phyloP scores from a whole-genome alignment of 2,329 filamentous ascomycete genomes.

The Dactylellina haptotyla region DNA sequence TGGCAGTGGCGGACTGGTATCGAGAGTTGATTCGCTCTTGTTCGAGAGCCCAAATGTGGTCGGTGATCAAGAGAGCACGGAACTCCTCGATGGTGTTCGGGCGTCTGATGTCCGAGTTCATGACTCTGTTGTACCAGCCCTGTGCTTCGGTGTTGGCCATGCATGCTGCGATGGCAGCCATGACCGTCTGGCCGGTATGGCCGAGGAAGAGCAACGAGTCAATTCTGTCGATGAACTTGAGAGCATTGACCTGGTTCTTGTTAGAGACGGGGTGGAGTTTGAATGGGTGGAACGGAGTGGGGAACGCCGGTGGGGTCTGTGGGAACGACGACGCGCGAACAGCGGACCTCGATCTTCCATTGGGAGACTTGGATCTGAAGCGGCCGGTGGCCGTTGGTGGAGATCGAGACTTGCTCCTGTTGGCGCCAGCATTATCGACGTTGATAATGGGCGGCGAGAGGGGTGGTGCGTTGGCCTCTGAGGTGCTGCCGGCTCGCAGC shows the following conservation, averaged over 20 bases:
- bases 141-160: constrained; percentile 52
- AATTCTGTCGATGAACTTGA: constrained; percentile 54
- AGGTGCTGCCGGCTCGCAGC: constrained; percentile 31
- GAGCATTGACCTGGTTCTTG: constrained; percentile 54
- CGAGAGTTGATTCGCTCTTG: constrained; percentile 41
- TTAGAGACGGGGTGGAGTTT: constrained; percentile 51
- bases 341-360: constrained; percentile 19
- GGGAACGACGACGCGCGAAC: constrained; percentile 48
- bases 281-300: constrained; percentile 52
- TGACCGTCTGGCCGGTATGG: constrained; percentile 37
- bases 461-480: background rate
- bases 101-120: constrained; percentile 47
- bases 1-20: constrained; percentile 41
- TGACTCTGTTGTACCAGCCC: constrained; percentile 48
- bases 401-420: constrained; percentile 31
- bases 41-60: constrained; percentile 53
- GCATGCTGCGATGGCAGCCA: constrained; percentile 43
- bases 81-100: constrained; percentile 49
- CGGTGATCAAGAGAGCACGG: constrained; percentile 42
- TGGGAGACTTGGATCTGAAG: constrained; percentile 45
- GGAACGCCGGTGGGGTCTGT: constrained; percentile 40
- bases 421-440: constrained; percentile 22
- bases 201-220: constrained; percentile 51
- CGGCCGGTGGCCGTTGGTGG: constrained; percentile 30
- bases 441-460: constrained; percentile 16